Evolutionary conservation across 768 basidiomycete genomes (phyloP).

Genomic region (Russula vinacea): DNA sequence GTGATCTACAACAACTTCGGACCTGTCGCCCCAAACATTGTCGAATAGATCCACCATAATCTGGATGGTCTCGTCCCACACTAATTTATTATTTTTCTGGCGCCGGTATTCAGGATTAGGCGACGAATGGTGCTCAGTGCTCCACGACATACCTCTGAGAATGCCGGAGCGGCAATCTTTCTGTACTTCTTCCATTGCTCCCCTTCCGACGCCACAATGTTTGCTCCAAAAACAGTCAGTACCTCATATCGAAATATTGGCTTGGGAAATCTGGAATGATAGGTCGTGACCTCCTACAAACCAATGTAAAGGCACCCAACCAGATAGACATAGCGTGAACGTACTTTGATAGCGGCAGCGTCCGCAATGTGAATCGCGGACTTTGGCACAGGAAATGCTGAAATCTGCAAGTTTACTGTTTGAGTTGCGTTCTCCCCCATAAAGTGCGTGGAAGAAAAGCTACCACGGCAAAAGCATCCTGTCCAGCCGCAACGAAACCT

Average conservation of each 20-base stretch:
- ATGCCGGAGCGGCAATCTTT: constrained; percentile 44
- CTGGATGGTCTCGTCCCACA: too few relatives aligned
- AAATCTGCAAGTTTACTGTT: not conserved
- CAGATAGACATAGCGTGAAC: not conserved
- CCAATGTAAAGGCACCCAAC: not conserved
- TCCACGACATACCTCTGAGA: too few relatives aligned
- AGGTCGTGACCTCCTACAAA: constrained; percentile 48
- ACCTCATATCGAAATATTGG: constrained; percentile 43
- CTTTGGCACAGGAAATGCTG: constrained; percentile 4
- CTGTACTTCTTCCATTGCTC: constrained; percentile 64
- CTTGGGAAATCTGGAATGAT: constrained; percentile 55
- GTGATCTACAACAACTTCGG: too few relatives aligned
- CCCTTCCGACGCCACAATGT: constrained; percentile 61
- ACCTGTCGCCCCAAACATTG: too few relatives aligned
- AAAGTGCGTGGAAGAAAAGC: not conserved
- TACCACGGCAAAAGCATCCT: constrained; percentile 13
- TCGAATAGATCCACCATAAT: too few relatives aligned
- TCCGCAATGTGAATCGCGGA: constrained; percentile 18
- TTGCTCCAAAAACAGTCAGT: constrained; percentile 54
- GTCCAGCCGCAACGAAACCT: not conserved
- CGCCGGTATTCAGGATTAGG: not conserved
- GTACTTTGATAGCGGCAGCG: constrained; percentile 22
- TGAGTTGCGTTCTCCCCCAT: not conserved
- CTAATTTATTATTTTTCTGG: too few relatives aligned
- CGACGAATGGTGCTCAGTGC: not conserved